Evolutionary conservation across 2,329 filamentous ascomycete species (phyloP).

Genomic region (Cercospora canescens): DNA sequence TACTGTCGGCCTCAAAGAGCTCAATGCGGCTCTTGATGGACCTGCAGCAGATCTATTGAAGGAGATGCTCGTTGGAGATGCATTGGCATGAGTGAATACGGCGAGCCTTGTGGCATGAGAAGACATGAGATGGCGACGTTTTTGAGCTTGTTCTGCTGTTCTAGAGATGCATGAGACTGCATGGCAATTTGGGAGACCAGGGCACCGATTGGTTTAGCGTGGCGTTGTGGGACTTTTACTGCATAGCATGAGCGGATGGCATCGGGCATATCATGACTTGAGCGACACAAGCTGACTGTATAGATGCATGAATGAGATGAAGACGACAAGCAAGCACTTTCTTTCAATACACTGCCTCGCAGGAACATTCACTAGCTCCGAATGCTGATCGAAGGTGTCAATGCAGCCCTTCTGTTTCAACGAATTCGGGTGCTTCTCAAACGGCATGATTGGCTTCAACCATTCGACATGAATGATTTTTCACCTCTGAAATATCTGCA

Average conservation of each 20-base stretch:
- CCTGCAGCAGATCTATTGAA: conserved; percentile 38
- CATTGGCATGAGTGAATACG: conserved; percentile 4
- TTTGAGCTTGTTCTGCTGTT: background rate
- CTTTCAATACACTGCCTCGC: background rate
- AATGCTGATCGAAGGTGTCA: background rate
- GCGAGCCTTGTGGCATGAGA: background rate
- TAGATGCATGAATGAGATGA: background rate
- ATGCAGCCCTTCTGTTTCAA: no score
- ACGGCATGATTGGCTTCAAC: no score
- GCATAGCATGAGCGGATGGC: background rate
- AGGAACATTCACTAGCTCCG: background rate
- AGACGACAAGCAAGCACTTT: background rate
- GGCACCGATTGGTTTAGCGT: background rate
- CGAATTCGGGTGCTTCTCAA: no score
- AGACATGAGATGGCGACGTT: background rate
- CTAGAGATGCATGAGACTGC: background rate
- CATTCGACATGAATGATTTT: no score
- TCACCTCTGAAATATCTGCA: no score
- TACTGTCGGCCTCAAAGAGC: conserved; percentile 37
- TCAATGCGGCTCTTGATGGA: conserved; percentile 35
- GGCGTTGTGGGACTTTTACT: background rate
- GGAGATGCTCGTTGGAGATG: conserved; percentile 38
- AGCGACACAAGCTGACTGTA: background rate
- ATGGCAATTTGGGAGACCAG: background rate
- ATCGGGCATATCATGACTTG: background rate